These are phyloP conservation scores for Urostyla sp. DNA, from an alignment of 73 alveolate genomes.

Conservation along the genomic window DNA sequence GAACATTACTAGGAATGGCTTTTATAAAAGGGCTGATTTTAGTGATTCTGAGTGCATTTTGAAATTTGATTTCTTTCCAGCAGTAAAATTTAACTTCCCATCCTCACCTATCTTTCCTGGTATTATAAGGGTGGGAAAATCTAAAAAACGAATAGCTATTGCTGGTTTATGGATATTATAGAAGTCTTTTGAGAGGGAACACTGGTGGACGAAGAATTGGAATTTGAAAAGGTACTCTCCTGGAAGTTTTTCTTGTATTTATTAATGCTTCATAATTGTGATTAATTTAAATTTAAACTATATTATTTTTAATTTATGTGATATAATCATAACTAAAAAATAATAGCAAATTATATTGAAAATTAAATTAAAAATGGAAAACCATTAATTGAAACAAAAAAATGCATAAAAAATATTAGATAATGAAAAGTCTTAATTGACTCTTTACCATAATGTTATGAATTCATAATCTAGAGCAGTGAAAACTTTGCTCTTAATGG, in stretches of 20 bases:
- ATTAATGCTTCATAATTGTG: too few species aligned
- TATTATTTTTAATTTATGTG: too few species aligned
- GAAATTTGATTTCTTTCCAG: conserved; percentile 63
- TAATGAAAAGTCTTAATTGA: too few species aligned
- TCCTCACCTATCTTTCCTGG: conserved; percentile 29
- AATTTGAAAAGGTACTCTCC: conserved; percentile 56
- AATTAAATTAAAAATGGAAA: too few species aligned
- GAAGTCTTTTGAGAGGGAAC: conserved; percentile 37
- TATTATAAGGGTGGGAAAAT: conserved; percentile 59
- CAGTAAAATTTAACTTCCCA: conserved; percentile 16
- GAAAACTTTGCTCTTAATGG: conserved; percentile 18
- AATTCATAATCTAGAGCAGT: conserved; percentile 43
- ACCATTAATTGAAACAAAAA: too few species aligned
- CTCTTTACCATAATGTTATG: conserved; percentile 28
- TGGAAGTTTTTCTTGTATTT: conserved; percentile 51
- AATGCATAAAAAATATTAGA: too few species aligned
- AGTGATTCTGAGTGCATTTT: conserved; percentile 62
- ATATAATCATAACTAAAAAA: too few species aligned
- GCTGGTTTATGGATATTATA: conserved; percentile 50
- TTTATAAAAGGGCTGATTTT: not conserved
- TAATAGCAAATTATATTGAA: too few species aligned
- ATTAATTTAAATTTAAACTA: too few species aligned
- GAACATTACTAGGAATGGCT: conserved; percentile 66
- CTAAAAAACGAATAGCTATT: conserved; percentile 52
- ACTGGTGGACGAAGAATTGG: conserved; percentile 55